Conservation (phyloP, 2,329 filamentous ascomycete genomes). For the Epichloe uncinata region DNA sequence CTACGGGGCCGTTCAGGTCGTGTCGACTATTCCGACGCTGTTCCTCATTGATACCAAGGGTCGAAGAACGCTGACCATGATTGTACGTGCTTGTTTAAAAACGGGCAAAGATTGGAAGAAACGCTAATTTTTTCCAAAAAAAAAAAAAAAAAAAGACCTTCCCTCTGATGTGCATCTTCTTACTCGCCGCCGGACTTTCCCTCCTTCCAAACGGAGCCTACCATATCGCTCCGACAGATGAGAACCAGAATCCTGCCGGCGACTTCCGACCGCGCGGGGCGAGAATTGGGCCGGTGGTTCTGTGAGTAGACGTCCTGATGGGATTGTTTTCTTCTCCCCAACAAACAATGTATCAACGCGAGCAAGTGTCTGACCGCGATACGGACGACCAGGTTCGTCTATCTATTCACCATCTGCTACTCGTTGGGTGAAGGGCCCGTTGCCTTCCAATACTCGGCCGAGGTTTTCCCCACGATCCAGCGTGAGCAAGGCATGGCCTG, state of each 20-base stretch:
- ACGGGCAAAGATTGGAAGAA: background rate
- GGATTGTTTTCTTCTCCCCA: accelerated
- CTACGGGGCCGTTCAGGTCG: conserved; percentile 34
- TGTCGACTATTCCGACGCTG: conserved; percentile 17
- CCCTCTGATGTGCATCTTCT: conserved; percentile 16
- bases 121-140: background rate
- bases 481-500: conserved; percentile 55
- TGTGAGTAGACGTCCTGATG: conserved; percentile 6
- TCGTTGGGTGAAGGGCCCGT: conserved; percentile 44
- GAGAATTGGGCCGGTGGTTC: conserved; percentile 9
- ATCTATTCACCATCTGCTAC: conserved; percentile 16
- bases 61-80: conserved; percentile 13
- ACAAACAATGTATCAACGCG: too few relatives aligned
- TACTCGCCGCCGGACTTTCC: conserved; percentile 14
- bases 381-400: conserved; percentile 13
- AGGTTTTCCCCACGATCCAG: conserved; percentile 53
- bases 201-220: conserved; percentile 10
- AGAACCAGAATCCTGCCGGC: conserved; percentile 6
- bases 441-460: conserved; percentile 50
- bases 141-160: conserved; percentile 9
- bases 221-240: conserved; percentile 8
- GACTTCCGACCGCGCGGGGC: conserved; percentile 9
- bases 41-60: conserved; percentile 19
- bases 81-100: conserved; percentile 7
- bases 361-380: background rate